Base-by-base conservation (phyloP, 768 basidiomycete genomes). In the Naematelia encephala region DNA sequence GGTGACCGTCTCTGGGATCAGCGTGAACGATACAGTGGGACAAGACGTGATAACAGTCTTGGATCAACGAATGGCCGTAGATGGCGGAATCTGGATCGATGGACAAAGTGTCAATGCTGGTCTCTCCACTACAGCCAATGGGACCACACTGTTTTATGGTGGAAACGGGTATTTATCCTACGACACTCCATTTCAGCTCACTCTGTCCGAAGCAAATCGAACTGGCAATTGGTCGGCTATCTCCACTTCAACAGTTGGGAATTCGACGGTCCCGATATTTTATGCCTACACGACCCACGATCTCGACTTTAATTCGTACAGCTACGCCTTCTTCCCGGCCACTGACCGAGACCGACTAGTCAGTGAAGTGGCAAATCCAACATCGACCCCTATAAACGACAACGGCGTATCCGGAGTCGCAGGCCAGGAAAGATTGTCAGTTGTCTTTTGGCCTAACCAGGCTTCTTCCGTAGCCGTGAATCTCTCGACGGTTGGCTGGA, bases 171-270 rank as follows among this genome's bases (percentile, higher is more conserved):
- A 88, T 66, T 57, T 73, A 5, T 81, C 88, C 64, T 70, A 78
- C 19, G 34, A 22, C 25, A 12, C 45, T n/a, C 57, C 67, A 10
- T 66, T 66, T 47, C 42, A 47, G 28, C 68, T 81, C 10, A 78
- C 81, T 2, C 70, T 82, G 23, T 72, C 77, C 3, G 78, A 81
- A 2, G 84, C 82, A 2, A 61, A 79, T 39, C 81, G 81, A 60
- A 81, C 79, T 0, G 87, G 86, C 1, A 79, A 82, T 62, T 88
- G 87, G 87, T 77, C 81, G 2, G 65, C 72, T 5, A 84, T 87
- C 58, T 86, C 87, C 23, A 86, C 82, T 0, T 87, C 86, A 14
- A 80, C 81, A 0, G 80, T 82, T 57, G 85, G 86, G 16, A 80
- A 83, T 3, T 70, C 75, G n/a, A 82, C 80, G 0, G 83, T 86